Base-by-base conservation (phyloP, 495 filamentous ascomycete genomes). In the Acidomyces sp. region DNA sequence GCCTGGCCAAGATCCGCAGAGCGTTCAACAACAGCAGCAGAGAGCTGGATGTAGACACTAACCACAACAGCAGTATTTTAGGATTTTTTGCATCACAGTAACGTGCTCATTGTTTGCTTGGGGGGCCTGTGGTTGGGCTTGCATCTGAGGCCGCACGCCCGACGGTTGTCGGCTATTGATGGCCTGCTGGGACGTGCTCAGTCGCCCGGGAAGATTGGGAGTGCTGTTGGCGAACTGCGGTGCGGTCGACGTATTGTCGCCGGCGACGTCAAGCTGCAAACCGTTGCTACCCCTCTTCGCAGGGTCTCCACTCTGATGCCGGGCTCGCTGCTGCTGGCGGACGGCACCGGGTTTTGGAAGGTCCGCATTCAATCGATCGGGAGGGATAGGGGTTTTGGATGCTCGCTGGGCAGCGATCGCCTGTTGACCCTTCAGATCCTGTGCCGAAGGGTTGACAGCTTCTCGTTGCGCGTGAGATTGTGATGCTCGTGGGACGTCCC, bases 361-460 rank as follows among this genome's bases (percentile, higher is more conserved):
- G 27, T 58, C 80, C 66, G 83, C 84, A 78, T 97, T 93, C 82
- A 97, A 88, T 85, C 86, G 90, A 64, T 78, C 80, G 55, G 76
- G 59, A 56, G 57, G 75, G 65, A 62, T 69, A 61, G 63, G 69
- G 66, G 65, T 71, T 63, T 63, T 59, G 53, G 71, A 71, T 74
- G 62, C 59, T 65, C 70, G 60, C 22, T 53, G 45, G n/a, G 15
- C 35, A 5, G 32, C 13, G 31, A 12, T 37, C 6, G 35, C 26
- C 1, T 26, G 20, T 30, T 12, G 37, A 9, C 34, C 46, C 24
- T 21, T 22, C 1, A 50, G 22, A 6, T 46, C 47, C 23, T 73
- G 70, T 42, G 80, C 76, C 19, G 83, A 80, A 33, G 81, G 75
- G 11, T 45, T 36, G 4, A 18, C 33, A 13, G 30, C 41, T 13